phyloP scores from a whole-genome alignment of 768 basidiomycete species.

The Pleurotus citrinopileatus region DNA sequence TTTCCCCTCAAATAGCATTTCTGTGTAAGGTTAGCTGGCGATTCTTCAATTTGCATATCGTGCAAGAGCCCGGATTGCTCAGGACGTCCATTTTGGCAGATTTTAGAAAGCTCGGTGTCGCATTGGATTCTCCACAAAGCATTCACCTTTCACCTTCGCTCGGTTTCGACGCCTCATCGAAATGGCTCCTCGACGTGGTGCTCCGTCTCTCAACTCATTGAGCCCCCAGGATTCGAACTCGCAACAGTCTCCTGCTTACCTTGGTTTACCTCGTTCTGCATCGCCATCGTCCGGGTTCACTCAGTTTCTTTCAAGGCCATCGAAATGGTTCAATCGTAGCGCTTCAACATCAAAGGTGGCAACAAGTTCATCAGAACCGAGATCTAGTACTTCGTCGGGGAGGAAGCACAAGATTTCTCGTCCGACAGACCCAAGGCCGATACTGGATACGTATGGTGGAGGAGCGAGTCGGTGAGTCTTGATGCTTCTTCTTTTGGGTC shows the following conservation, averaged over 20 bases:
- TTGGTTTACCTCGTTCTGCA: conserved; percentile 49
- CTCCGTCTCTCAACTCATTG: conserved; percentile 34
- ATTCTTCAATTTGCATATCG: no score
- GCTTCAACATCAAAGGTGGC: conserved; percentile 49
- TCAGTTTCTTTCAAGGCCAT: conserved; percentile 62
- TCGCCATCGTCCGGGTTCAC: conserved; percentile 68
- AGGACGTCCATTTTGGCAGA: neutral
- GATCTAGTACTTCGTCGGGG: conserved; percentile 37
- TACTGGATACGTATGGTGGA: conserved; percentile 53
- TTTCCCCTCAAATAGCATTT: no score
- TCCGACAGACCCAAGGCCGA: conserved; percentile 79
- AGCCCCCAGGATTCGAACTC: conserved; percentile 34
- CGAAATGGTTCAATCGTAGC: conserved; percentile 71
- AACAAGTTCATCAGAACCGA: conserved; percentile 38
- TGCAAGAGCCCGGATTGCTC: no score
- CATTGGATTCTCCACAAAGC: neutral
- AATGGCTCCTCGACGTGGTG: conserved; percentile 52
- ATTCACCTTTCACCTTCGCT: neutral
- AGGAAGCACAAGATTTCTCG: conserved; percentile 81
- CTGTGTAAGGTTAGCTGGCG: neutral
- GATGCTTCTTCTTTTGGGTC: conserved; percentile 4
- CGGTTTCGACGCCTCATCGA: neutral
- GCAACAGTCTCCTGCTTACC: conserved; percentile 30
- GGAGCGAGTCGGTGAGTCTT: conserved; percentile 51
- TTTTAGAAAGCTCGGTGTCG: neutral